Base-by-base conservation (phyloP, 768 basidiomycete species). In the Dictyophora rubrovolvata region DNA sequence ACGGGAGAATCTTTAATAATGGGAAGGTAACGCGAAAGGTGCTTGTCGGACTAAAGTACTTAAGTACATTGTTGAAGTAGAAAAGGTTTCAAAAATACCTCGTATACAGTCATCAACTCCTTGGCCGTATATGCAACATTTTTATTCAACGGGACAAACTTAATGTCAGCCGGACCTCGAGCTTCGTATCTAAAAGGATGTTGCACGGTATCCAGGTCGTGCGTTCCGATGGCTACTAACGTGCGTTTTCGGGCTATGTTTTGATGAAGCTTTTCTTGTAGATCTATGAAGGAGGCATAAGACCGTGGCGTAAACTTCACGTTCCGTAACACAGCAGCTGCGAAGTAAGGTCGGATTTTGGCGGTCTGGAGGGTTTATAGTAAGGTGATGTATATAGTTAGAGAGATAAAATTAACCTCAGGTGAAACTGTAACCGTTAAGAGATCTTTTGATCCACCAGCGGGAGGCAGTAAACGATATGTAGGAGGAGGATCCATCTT, bases 181-280 rank as follows among this genome's bases (percentile, higher is more conserved):
- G 89, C 89, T 66, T 89, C 86, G 64, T 89, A 95, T 68, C 87
- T 77, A 81, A 97, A 96, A 9, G 94, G 94, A 5, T 84, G 77
- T 58, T 83, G 77, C 56, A 99, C 73, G 3, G 89, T 91, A 71
- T 97, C 93, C 53, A 99, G 73, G 73, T 99, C 96, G 65, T 99
- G 96, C 1, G 96, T 99, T 59, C 96, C 96, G 63, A 99, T 96
- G 18, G 96, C 83, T 51, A 95, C 96, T 48, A 99, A 81, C 67
- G 88, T 89, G 59, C 96, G 78, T 63, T 87, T 78, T 59, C 96
- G 79, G 67, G 91, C 93, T 35, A 99, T 81, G 71, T 99, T 99
- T 68, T 94, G 89, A 69, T 99, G 96, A 53, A 99, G 78, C 72
- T 98, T 99, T 69, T 99, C 96, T 74, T 99, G 96, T n/a, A 99